These are phyloP conservation scores for Pestalotiopsis sp. DNA, from an alignment of 2,329 filamentous ascomycete species.

Conservation along the genomic window DNA sequence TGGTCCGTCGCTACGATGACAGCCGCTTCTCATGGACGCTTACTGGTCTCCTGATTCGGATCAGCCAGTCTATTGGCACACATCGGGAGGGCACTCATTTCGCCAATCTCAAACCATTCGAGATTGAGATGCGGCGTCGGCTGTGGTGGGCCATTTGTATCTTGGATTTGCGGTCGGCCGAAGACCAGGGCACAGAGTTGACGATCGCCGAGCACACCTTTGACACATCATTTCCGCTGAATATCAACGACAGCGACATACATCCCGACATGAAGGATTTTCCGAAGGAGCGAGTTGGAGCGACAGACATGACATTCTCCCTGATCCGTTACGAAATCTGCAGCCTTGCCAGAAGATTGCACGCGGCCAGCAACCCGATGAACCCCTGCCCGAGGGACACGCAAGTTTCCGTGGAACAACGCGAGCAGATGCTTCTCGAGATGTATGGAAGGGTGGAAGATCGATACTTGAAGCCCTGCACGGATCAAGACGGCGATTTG, in stretches of 20 bases:
- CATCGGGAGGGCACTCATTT: slow-evolving; percentile 60
- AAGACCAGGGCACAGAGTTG: slow-evolving; percentile 59
- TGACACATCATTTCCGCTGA: slow-evolving; percentile 58
- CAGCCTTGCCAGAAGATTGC: slow-evolving; percentile 40
- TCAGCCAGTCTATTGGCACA: slow-evolving; percentile 56
- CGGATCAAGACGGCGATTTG: slow-evolving; percentile 44
- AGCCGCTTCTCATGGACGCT: slow-evolving; percentile 64
- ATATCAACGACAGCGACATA: slow-evolving; percentile 60
- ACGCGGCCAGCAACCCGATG: slow-evolving; percentile 38
- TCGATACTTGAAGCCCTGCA: slow-evolving; percentile 54
- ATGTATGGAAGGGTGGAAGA: slow-evolving; percentile 53
- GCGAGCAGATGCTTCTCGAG: slow-evolving; percentile 46
- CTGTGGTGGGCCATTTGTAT: slow-evolving; percentile 65
- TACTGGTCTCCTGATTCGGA: slow-evolving; percentile 62
- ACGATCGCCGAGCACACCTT: slow-evolving; percentile 48
- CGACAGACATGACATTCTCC: slow-evolving; percentile 56
- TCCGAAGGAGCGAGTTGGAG: slow-evolving; percentile 49
- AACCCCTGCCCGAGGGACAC: slow-evolving; percentile 33
- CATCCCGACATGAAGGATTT: slow-evolving; percentile 47
- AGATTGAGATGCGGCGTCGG: slow-evolving; percentile 64
- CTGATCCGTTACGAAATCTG: slow-evolving; percentile 48
- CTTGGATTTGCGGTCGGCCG: slow-evolving; percentile 61
- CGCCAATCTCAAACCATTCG: slow-evolving; percentile 58
- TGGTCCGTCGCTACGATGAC: slow-evolving; percentile 54
- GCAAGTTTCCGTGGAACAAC: slow-evolving; percentile 41